These are phyloP conservation scores for Phyllosticta citrichinensis DNA, from an alignment of 2,329 filamentous ascomycete genomes.

Conservation along the genomic window DNA sequence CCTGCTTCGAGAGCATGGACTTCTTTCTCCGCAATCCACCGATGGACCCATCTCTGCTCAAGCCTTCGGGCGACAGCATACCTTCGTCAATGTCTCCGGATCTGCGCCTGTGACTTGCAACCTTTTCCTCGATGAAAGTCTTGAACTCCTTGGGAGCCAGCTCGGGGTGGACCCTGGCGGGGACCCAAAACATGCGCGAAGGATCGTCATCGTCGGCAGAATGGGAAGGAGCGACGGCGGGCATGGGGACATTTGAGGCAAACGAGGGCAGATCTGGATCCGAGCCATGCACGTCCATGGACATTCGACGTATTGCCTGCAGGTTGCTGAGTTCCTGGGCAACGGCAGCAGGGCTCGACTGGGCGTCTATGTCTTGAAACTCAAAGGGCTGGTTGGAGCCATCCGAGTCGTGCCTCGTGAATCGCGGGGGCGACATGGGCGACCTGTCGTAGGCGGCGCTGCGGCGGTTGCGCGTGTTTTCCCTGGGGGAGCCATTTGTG, in stretches of 20 bases:
- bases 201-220: conserved; percentile 73
- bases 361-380: conserved; percentile 77
- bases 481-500: conserved; percentile 12
- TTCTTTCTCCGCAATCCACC: conserved; percentile 73
- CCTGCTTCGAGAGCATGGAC: conserved; percentile 88
- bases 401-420: conserved; percentile 28
- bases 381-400: conserved; percentile 53
- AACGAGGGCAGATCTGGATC: conserved; percentile 71
- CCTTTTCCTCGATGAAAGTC: conserved; percentile 85
- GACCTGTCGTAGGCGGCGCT: conserved; percentile 14
- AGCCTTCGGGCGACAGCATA: conserved; percentile 46
- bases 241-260: conserved; percentile 44
- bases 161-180: conserved; percentile 86
- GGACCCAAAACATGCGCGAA: conserved; percentile 88
- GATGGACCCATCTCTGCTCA: conserved; percentile 44
- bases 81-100: conserved; percentile 56
- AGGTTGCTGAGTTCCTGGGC: conserved; percentile 88
- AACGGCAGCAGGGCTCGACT: conserved; percentile 79
- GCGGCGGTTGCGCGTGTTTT: conserved; percentile 12
- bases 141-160: conserved; percentile 94
- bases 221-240: conserved; percentile 58
- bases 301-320: conserved; percentile 82
- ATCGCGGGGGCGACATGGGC: conserved; percentile 28
- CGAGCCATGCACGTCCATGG: conserved; percentile 72
- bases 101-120: conserved; percentile 77